Conservation (phyloP, 83 land plant genomes). For the Thuja plicata region DNA sequence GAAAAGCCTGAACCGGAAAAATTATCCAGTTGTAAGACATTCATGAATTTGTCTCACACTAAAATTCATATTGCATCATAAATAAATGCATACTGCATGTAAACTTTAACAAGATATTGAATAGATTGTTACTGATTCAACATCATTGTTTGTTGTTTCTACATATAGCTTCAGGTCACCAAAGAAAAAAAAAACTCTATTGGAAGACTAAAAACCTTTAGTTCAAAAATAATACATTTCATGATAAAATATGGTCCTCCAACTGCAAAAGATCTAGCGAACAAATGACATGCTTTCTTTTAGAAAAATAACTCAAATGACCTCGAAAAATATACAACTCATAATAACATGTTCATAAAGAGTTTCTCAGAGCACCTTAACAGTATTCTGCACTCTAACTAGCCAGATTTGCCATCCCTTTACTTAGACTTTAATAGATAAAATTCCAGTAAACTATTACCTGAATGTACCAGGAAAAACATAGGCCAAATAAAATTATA, state of each 20-base stretch:
- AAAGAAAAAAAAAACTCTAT: not conserved
- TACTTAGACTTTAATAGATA: not conserved
- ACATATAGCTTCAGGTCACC: not conserved
- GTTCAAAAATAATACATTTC: slow-evolving; percentile 9
- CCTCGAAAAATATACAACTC: slow-evolving; percentile 18
- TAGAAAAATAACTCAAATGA: slow-evolving; percentile 12
- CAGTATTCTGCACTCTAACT: slow-evolving; percentile 8
- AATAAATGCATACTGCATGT: not conserved
- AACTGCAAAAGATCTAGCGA: not conserved
- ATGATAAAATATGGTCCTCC: not conserved
- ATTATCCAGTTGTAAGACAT: not conserved
- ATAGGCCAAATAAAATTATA: not conserved
- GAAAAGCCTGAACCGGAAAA: not conserved
- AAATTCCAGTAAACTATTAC: not conserved
- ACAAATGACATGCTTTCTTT: slow-evolving; percentile 7
- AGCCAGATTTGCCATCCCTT: not conserved
- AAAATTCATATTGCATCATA: not conserved
- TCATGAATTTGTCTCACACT: not conserved
- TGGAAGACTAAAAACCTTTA: not conserved
- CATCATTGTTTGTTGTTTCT: not conserved
- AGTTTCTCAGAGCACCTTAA: not conserved
- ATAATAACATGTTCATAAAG: slow-evolving; percentile 14
- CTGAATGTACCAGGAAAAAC: slow-evolving; percentile 10
- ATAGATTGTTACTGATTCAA: not conserved
- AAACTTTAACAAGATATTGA: not conserved